Conservation (phyloP, 495 filamentous ascomycete species). For the Entonaema liquescens region DNA sequence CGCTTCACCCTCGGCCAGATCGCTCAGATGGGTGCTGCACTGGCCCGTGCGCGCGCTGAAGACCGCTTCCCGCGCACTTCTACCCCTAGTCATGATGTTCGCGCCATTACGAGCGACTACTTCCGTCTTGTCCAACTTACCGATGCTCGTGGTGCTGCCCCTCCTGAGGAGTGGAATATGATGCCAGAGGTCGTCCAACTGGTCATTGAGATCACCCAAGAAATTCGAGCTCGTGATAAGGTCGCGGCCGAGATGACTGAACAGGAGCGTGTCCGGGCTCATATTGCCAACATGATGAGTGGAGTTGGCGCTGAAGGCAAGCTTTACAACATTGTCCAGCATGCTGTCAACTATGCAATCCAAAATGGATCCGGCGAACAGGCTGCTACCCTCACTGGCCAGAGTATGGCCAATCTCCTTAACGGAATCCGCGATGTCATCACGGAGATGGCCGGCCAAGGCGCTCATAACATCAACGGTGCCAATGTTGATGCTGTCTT, state of each 20-base stretch:
- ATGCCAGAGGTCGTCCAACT: constrained; percentile 25
- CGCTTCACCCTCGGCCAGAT: constrained; percentile 4
- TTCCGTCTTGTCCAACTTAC: constrained; percentile 16
- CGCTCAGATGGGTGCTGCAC: constrained; percentile 25
- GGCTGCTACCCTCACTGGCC: constrained; percentile 19
- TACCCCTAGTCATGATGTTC: constrained; percentile 14
- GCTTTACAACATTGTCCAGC: constrained; percentile 43
- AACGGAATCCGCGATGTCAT: constrained; percentile 35
- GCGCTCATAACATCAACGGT: constrained; percentile 7
- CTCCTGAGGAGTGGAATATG: constrained; percentile 30
- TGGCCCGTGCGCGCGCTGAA: constrained; percentile 40
- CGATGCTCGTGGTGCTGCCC: constrained; percentile 15
- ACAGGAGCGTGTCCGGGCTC: constrained; percentile 29
- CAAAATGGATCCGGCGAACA: constrained; percentile 28
- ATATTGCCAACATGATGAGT: constrained; percentile 39
- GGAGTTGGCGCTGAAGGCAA: constrained; percentile 35
- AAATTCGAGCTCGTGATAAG: constrained; percentile 42
- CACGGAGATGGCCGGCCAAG: constrained; percentile 17
- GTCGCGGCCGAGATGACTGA: constrained; percentile 32
- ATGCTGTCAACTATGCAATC: constrained; percentile 32
- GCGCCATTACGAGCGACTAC: constrained; percentile 31
- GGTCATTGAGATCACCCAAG: constrained; percentile 26
- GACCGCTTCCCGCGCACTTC: constrained; percentile 36
- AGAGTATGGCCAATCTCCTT: constrained; percentile 27
- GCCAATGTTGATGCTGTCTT: constrained; percentile 34